Base-by-base conservation (phyloP, 257 asterid species). In the Euphrasia confusa region DNA sequence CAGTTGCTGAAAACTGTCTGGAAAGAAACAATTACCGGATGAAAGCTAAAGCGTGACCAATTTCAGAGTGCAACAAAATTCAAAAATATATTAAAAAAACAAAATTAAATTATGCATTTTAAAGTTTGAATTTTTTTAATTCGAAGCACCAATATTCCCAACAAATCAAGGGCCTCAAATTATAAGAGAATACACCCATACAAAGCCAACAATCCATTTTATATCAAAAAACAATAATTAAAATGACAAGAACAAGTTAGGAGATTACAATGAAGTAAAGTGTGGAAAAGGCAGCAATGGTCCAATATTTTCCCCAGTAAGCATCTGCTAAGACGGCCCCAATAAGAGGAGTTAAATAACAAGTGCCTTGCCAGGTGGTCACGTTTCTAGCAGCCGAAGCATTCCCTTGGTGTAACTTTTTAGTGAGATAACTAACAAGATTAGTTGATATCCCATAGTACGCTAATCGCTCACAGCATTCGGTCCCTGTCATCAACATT, bases 261-360 rank as follows among this genome's bases (percentile, higher is more conserved):
- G 60, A 64, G 28, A 60, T 79, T 78, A 89, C 97, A 13, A 93
- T 80, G 77, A 93, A 85, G 80, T 93, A 93, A 63, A 87, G 77
- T 12, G 85, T 82, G 75, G 99, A 93, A 79, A 93, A 93, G 79
- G 84, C 83, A 74, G 96, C 99, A 74, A 93, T 89, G 1, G 97
- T 93, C 99, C 99, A 93, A 72, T 93, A 93, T 87, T 86, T 82
- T 78, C 99, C 99, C 96, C 95, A 89, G 75, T 80, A 89, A 30
- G 99, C 95, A 81, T 93, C 99, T 3, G 99, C 99, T 32, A 93
- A 60, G 63, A 93, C 83, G 52, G 99, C 99, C 59, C 97, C 99
- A 59, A 89, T 75, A 72, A 89, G 90, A 67, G 97, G 96, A 64
- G 96, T 85, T 35, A 93, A 73, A 81, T 87, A 89, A 71, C 99